Base-by-base conservation (phyloP, 148 eudicot genomes). In the Spergularia bocconei region DNA sequence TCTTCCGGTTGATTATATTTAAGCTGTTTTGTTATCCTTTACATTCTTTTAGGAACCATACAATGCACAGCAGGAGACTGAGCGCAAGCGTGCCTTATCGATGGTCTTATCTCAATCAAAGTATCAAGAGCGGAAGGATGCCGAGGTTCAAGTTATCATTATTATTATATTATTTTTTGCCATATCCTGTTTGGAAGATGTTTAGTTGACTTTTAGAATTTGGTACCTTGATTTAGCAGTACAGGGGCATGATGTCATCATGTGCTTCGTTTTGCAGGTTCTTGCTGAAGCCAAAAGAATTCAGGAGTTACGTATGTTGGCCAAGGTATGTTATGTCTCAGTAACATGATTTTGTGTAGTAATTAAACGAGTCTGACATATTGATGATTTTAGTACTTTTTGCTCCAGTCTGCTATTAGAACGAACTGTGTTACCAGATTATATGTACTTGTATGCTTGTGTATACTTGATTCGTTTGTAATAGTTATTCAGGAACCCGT, bases 101-200 rank as follows among this genome's bases (percentile, higher is more conserved):
- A 87, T 95, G 97, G 83, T 95, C 78, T 92, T 95, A 71, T 95
- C 97, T 77, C 97, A 89, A 71, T 86, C 97, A 81, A 95, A 95
- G 81, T 91, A 87, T 25, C 97, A 95, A 73, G 99, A 95, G 81
- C 96, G 92, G 85, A 95, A 84, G 84, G 99, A 92, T 84, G 87
- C 87, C 77, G 97, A 92, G 97, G 99, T 95, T 51, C 80, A 73
- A 76, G 57, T 29, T 29, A 2, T 29, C 2, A 2, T 29, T 29
- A 29, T n/a, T n/a, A n/a, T n/a, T 29, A 29, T 29, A 29, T 2
- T 63, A 77, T 63, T 9, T 60, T 48, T 48, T 80, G 68, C 20
- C 13, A 51, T 74, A 10, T 9, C 36, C 16, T 38, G 13, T 48
- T 38, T 44, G 19, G 15, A 20, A 38, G 15, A 62, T 44, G 3